Evolutionary conservation across 306 rosid genomes (phyloP), one percentile per base, ranked within the genome.

Genomic region (Oxytropis ochrocephala): DNA sequence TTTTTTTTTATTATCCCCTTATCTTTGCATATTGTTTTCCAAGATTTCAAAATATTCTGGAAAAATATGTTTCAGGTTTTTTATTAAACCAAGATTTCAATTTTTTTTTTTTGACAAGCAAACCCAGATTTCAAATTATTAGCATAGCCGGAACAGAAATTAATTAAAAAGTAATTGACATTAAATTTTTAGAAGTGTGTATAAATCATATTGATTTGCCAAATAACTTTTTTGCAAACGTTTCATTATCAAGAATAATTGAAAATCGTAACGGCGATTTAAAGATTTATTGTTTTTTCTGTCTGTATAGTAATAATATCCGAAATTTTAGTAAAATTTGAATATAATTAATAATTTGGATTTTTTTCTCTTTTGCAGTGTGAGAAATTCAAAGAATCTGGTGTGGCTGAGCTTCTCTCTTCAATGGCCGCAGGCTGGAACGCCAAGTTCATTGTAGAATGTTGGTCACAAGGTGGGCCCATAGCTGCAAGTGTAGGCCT

Each of bases 391-490:
- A 80, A 77, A 57, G 95, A 89, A 58, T 84, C 90, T 0, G 95
- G 92, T 0, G 90, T 92, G 8, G 82, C 92, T 0, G 98, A 92
- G 82, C 82, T 92, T 1, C 95, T 92, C 16, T 81, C 98, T 0
- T 88, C 92, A 64, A 85, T 89, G 90, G 98, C 98, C 0, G 98
- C 95, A 1, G 98, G 96, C 1, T 92, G 95, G 95, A 79, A 92
- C 75, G 85, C 89, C 0, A 87, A 82, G 62, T 79, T 92, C 16
- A 89, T 92, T 21, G 95, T 87, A 0, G 95, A 92, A 30, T 71
- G 81, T 0, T 92, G 91, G 88, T 72, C 78, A 11, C 50, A 27
- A 2, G 89, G 88, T 0, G 80, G 84, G 12, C 82, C 91, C 0
- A 62, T 87, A 1, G 85, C 83, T 0, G 76, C 95, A 2, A 92